Conservation (phyloP, 2,329 filamentous ascomycete genomes). For the Paecilomyces fulvus region DNA sequence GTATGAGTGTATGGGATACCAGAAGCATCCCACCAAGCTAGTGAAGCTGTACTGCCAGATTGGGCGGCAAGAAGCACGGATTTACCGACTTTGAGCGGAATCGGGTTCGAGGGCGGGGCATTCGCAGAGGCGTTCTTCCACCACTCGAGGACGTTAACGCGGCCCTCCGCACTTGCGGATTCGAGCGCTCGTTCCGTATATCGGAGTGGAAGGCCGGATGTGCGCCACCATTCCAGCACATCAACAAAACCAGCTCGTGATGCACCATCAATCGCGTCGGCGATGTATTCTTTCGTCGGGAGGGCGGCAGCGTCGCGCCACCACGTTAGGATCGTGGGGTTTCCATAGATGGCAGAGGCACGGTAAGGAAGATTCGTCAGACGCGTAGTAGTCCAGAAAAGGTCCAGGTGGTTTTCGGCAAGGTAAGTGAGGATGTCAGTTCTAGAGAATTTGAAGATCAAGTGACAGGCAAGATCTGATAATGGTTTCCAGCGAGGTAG, state of each 20-base stretch:
- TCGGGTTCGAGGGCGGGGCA: slow-evolving; percentile 43
- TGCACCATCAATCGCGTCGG: slow-evolving; percentile 78
- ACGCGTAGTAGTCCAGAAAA: slow-evolving; percentile 81
- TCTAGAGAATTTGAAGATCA: slow-evolving; percentile 86
- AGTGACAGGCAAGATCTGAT: slow-evolving; percentile 72
- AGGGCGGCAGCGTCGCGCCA: slow-evolving; percentile 81
- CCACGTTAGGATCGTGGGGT: slow-evolving; percentile 78
- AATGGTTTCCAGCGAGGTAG: slow-evolving; percentile 64
- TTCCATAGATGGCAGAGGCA: slow-evolving; percentile 77
- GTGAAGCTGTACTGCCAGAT: slow-evolving; percentile 65
- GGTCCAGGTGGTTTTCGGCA: slow-evolving; percentile 57
- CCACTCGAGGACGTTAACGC: slow-evolving; percentile 84
- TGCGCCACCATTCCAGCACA: slow-evolving; percentile 86
- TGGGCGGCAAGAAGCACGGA: slow-evolving; percentile 77
- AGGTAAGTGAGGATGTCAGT: slow-evolving; percentile 68
- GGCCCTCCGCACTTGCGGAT: slow-evolving; percentile 74
- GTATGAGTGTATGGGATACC: slow-evolving; percentile 71
- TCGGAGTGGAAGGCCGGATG: slow-evolving; percentile 67
- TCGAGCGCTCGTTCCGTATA: slow-evolving; percentile 85
- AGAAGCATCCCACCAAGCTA: slow-evolving; percentile 82
- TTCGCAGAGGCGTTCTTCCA: slow-evolving; percentile 66
- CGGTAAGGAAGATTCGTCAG: slow-evolving; percentile 76
- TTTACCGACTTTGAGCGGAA: slow-evolving; percentile 70
- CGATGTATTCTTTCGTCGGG: slow-evolving; percentile 75
- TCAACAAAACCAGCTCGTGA: slow-evolving; percentile 77